Percentiles rank a stretch among this genome's conserved stretches.
These are phyloP conservation scores for Teratosphaeria viscida DNA, from an alignment of 2,329 filamentous ascomycete species.

Conservation along the genomic window DNA sequence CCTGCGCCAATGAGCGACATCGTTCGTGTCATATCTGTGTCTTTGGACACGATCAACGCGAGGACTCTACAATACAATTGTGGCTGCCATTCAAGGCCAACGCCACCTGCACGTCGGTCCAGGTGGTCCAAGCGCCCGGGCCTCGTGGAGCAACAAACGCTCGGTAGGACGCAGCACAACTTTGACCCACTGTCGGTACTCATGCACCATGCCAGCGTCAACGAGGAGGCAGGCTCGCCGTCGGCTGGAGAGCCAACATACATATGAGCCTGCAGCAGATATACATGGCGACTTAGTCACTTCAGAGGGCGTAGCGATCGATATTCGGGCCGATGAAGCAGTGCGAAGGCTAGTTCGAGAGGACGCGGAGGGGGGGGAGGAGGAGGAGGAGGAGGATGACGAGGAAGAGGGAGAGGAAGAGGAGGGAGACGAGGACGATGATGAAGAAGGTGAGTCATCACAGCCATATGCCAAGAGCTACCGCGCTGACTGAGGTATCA, in stretches of 20 bases:
- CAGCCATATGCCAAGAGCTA: not conserved
- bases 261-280: not conserved
- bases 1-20: too few species aligned
- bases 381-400: not conserved
- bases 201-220: conserved; percentile 1
- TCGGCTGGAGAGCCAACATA: not conserved
- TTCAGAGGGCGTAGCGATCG: not conserved
- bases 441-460: not conserved
- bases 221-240: conserved; percentile 1
- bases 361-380: not conserved
- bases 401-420: not conserved
- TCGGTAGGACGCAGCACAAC: too few species aligned
- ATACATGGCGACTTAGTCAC: not conserved
- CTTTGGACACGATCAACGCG: too few species aligned
- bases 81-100: too few species aligned
- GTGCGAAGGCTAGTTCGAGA: not conserved
- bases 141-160: too few species aligned
- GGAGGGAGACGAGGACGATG: not conserved
- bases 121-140: too few species aligned
- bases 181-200: not conserved
- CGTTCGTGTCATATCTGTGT: too few species aligned
- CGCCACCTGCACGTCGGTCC: too few species aligned
- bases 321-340: not conserved
- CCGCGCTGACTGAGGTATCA: not conserved
- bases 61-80: too few species aligned